Base-by-base conservation (phyloP, 2,329 filamentous ascomycete genomes). In the Torrubiella hemipterigena region DNA sequence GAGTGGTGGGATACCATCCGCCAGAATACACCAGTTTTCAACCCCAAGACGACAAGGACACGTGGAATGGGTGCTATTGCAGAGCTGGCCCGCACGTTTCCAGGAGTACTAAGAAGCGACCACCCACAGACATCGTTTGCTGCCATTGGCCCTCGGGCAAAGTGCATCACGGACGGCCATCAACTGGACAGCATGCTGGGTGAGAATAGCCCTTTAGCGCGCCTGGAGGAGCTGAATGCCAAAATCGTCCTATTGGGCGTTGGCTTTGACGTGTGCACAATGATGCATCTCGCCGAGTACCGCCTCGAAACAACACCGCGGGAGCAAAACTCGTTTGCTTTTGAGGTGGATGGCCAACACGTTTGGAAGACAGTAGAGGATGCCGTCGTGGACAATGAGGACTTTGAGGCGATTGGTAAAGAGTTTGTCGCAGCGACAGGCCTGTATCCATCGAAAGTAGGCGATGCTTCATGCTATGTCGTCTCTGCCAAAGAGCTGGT, bases 101-200 rank as follows among this genome's bases (percentile, higher is more conserved):
- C 39, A 4, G 38, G 38, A 3, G 33, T 35, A 7, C 6, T 29
- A 7, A 32, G 41, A 24, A 42, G 39, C 19, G 39, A 10, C 2
- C 41, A 43, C 18, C 41, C 41, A 3, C 41, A 42, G 36, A 43
- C 41, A 2, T 40, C 31, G 15, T 36, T 33, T 17, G 38, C 39
- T 10, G 39, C 37, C 10, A 5, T 39, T 3, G 39, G 37, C 17
- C 30, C 32, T 6, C 23, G 26, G 4, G 39, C 37, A 12, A 27
- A 29, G 15, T 11, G 4, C 7, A 31, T 33, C 22, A 35, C 20
- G 5, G 12, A 18, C 3, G 34, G 16, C 6, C 36, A 37, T 2
- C 23, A 17, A 3, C 16, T 33, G 4, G 21, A 36, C 13, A 31
- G 40, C 27, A 34, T 23, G 12, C 12, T 38, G 14, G 33, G 29